Evolutionary conservation across 1,284 basidiomycete species (phyloP).

Genomic region (Ceratobasidium sp.): DNA sequence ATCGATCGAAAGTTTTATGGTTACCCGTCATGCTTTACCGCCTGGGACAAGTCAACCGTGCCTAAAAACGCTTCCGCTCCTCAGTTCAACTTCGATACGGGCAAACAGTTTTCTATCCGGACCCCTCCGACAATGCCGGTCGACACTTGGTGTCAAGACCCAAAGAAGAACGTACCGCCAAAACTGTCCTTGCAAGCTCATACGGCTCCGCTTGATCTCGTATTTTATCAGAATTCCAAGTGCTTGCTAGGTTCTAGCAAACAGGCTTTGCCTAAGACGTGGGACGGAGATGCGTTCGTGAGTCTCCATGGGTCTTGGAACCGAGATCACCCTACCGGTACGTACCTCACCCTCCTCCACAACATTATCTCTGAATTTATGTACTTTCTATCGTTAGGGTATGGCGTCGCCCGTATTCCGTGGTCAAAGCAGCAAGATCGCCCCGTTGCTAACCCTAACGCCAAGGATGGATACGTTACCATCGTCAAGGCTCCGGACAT

Average conservation of each 20-base stretch:
- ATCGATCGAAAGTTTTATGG: constrained; percentile 33
- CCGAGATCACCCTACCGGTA: constrained; percentile 33
- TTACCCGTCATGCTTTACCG: constrained; percentile 40
- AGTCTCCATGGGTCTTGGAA: constrained; percentile 47
- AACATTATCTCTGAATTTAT: too few relatives aligned
- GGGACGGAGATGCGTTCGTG: constrained; percentile 40
- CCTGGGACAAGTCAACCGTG: constrained; percentile 22
- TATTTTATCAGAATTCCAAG: constrained; percentile 31
- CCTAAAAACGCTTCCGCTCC: not conserved
- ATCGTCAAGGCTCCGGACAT: constrained; percentile 18
- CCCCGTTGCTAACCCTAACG: not conserved
- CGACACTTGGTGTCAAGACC: constrained; percentile 39
- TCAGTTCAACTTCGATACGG: constrained; percentile 15
- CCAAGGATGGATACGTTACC: constrained; percentile 23
- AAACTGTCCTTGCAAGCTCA: constrained; percentile 22
- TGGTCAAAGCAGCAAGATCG: not conserved
- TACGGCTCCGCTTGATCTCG: constrained; percentile 36
- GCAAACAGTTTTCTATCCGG: constrained; percentile 36
- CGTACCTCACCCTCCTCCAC: not conserved
- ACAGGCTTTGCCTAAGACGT: not conserved
- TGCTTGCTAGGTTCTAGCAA: not conserved
- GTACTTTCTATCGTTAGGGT: not conserved
- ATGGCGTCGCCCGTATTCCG: constrained; percentile 15
- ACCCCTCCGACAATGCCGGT: not conserved
- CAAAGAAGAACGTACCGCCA: constrained; percentile 24